Evolutionary conservation across 768 basidiomycete genomes (phyloP), one percentile per base, ranked within the genome.

Genomic region (Dioszegia crocea): DNA sequence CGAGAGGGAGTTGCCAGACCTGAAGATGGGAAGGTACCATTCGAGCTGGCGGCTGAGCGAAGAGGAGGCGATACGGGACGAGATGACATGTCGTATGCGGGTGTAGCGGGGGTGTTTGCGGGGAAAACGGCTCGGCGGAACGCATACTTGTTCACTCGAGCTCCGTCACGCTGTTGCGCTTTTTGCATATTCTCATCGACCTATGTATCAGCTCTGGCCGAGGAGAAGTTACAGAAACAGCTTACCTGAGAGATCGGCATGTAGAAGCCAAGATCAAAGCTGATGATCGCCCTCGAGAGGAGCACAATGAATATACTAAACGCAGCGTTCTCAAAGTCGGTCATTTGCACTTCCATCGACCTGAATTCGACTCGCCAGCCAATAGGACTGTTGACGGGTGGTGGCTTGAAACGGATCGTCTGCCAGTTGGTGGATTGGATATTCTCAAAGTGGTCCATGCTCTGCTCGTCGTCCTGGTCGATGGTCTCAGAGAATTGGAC

Each of bases 361-460:
- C 96, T 83, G 79, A 99, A 99, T 76, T 99, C 96, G 4, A 98
- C 94, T 39, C 96, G 83, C 96, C 96, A 99, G 30, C 94, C 96
- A 55, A 98, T 97, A 6, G 85, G 76, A 4, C 94, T 91, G 55
- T 88, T 86, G 4, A 89, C 86, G 26, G 96, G 94, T 12, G 96
- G 96, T 2, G 96, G 96, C 76, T 99, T 99, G 83, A 99, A 99
- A 47, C 96, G 85, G 30, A 99, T 81, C 0, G 96, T 97, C 79
- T 99, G 96, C 96, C 96, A 99, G 71, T 99, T 99, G 3, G 96
- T 99, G 1, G 96, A 98, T 83, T 99, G 96, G 24, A 99, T 87
- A 71, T 97, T 98, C 88, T 99, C 96, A 63, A 98, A 98, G 75
- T 99, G 96, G 74, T 98, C 96, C 60, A 84, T 89, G 60, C 91